A percentile compares a stretch with the other conserved stretches of the same genome.
These are phyloP conservation scores for Serpula lacrymans DNA, from an alignment of 768 basidiomycete species.

Conservation along the genomic window DNA sequence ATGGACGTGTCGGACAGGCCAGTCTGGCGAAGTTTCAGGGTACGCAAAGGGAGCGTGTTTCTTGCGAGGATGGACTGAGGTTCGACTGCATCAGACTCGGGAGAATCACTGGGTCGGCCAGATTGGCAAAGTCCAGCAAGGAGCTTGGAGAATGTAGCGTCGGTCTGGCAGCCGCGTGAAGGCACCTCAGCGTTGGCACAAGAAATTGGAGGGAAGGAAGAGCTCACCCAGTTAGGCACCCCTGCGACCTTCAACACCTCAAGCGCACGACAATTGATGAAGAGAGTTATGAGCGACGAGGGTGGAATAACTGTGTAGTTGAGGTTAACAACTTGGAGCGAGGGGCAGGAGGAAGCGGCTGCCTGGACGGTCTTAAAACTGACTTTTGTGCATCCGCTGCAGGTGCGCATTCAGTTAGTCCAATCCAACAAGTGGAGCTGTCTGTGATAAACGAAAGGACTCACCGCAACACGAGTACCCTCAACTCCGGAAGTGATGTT, in stretches of 20 bases:
- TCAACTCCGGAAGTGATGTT: conserved; percentile 39
- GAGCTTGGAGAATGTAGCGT: conserved; percentile 49
- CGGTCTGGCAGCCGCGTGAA: conserved; percentile 42
- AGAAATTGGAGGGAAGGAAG: not conserved
- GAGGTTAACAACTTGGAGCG: conserved; percentile 49
- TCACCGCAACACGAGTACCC: conserved; percentile 54
- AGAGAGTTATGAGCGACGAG: conserved; percentile 40
- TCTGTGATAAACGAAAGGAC: conserved; percentile 2
- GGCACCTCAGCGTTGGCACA: not conserved
- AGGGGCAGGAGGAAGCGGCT: conserved; percentile 38
- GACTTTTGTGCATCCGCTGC: conserved; percentile 60
- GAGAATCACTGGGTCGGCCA: too few species aligned
- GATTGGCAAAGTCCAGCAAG: conserved; percentile 18
- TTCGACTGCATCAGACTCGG: too few species aligned
- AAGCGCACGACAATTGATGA: conserved; percentile 35
- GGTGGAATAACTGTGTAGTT: conserved; percentile 59
- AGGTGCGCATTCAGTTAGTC: conserved; percentile 11
- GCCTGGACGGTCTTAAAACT: conserved; percentile 45
- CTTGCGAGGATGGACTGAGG: conserved; percentile 29
- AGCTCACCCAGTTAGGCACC: conserved; percentile 55
- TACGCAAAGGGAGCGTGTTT: conserved; percentile 43
- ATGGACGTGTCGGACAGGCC: conserved; percentile 49
- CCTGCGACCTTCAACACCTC: conserved; percentile 62
- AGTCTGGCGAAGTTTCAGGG: conserved; percentile 58
- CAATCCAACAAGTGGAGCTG: conserved; percentile 2